A percentile compares a stretch with the other conserved stretches of the same genome.
phyloP scores from a whole-genome alignment of 352 stramenopile species.

The Globisporangium barbulae region DNA sequence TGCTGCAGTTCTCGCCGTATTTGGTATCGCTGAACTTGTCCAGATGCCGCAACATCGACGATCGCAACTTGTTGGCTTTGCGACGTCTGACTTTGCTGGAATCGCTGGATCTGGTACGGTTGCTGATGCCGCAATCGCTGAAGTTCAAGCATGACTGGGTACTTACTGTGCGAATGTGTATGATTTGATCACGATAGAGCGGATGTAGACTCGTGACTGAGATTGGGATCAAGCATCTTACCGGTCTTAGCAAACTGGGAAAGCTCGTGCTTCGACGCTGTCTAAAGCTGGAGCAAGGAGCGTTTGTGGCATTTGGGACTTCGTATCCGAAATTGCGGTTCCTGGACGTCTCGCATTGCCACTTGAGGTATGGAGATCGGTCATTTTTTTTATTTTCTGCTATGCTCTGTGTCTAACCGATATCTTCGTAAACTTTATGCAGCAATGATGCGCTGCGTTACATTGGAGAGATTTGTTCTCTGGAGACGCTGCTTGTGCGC shows the following conservation, averaged over 20 bases:
- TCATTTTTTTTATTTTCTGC: neutral
- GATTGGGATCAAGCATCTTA: conserved; percentile 46
- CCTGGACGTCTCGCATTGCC: conserved; percentile 58
- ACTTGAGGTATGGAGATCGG: conserved; percentile 30
- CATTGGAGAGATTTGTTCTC: conserved; percentile 30
- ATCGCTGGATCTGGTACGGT: conserved; percentile 52
- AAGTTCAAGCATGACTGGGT: neutral
- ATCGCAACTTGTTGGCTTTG: conserved; percentile 45
- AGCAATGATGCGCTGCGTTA: conserved; percentile 31
- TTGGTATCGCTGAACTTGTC: conserved; percentile 56
- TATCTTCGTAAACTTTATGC: neutral
- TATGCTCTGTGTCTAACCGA: conserved; percentile 2
- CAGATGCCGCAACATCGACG: conserved; percentile 57
- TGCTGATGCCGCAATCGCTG: neutral
- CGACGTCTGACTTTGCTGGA: conserved; percentile 33
- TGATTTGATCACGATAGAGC: conserved; percentile 23
- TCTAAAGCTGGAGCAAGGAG: conserved; percentile 42
- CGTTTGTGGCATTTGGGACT: conserved; percentile 38
- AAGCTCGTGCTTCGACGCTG: conserved; percentile 58
- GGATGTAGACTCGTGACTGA: conserved; percentile 54
- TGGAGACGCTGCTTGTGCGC: conserved; percentile 46
- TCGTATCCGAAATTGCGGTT: conserved; percentile 37
- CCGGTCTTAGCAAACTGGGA: conserved; percentile 40
- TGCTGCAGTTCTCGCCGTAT: conserved; percentile 54
- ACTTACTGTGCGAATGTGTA: neutral